A percentile compares a stretch with the other conserved stretches of the same genome.
Evolutionary conservation across 2,329 filamentous ascomycete genomes (phyloP).

Genomic region (Trichoderma cornu-damae): DNA sequence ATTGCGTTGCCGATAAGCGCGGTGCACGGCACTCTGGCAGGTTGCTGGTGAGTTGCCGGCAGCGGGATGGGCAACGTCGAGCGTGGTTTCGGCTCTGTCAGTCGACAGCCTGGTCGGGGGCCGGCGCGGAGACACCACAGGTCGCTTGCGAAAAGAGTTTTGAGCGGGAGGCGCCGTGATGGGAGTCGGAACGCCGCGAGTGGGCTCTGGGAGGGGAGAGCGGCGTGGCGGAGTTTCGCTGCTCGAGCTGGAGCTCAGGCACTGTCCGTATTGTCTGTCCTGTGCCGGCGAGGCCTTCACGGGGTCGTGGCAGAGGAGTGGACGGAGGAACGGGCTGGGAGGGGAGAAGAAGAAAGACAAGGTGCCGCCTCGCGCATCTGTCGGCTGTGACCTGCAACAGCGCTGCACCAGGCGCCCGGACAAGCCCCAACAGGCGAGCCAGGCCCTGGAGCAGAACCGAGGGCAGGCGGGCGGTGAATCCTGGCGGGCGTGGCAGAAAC

Average conservation of each 20-base stretch:
- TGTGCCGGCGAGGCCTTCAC: conserved; percentile 7
- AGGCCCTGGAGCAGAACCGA: conserved; percentile 9
- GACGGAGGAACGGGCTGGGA: conserved; percentile 13
- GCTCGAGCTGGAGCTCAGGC: neutral
- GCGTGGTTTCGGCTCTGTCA: conserved; percentile 8
- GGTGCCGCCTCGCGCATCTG: conserved; percentile 19
- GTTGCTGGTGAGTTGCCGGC: neutral
- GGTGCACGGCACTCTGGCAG: conserved; percentile 19
- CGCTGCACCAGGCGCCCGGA: conserved; percentile 8
- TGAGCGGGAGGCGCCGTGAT: conserved; percentile 7
- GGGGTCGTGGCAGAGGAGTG: conserved; percentile 9
- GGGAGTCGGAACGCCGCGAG: conserved; percentile 2
- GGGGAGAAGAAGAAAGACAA: conserved; percentile 18
- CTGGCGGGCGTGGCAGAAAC: conserved; percentile 34
- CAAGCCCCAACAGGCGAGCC: conserved; percentile 9
- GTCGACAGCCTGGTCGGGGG: neutral
- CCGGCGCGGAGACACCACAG: conserved; percentile 14
- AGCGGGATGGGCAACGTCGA: neutral
- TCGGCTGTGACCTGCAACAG: conserved; percentile 16
- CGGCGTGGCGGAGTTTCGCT: neutral
- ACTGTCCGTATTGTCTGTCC: neutral
- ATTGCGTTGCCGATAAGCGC: conserved; percentile 34
- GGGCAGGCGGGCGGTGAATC: conserved; percentile 31
- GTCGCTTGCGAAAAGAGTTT: conserved; percentile 16
- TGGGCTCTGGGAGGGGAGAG: neutral